Base-by-base conservation (phyloP, 2,329 filamentous ascomycete species). In the Aspergillus unguis region DNA sequence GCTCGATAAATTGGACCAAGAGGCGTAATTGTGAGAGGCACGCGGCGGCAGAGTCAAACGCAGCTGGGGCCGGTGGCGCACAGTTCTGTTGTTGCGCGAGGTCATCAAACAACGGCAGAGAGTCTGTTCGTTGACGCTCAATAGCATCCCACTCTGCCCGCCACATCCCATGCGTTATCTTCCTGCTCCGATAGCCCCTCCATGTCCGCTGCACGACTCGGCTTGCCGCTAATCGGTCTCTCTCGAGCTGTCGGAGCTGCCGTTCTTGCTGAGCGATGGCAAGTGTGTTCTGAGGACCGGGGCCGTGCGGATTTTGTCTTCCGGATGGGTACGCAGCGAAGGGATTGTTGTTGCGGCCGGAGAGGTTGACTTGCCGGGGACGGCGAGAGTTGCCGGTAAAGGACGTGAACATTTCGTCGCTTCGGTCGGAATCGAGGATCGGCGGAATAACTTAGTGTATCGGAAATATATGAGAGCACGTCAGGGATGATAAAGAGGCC, bases 361-460 rank as follows among this genome's bases (percentile, higher is more conserved):
- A 94, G 56, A 99, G 85, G 73, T 97, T 96, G 68, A 97, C 90
- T 70, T 96, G 92, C 60, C 94, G 86, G 56, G 87, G 86, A 61
- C 89, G 88, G 65, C 90, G 86, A 63, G 90, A 89, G 73, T 77
- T 89, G 62, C 94, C 94, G 26, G 89, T 94, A 75, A 99, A 99
- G 49, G 88, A 91, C 56, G 88, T 86, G 75, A 94, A 95, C 92
- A 96, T 69, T 59, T 53, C 33, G 55, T 48, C 50, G 52, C 48
- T 48, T 53, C 50, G 53, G 42, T 52, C 29, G 17, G 41, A 47
- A 45, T 50, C 45, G 43, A 40, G 35, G 46, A 44, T 44, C 50
- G 48, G 53, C 47, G 42, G 41, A 38, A 37, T 50, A 32, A 40
- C 43, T 45, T 40, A 28, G 45, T 45, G 49, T 42, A 47, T 48